Base-by-base conservation (phyloP, 2,329 filamentous ascomycete species). In the Didymella exigua region DNA sequence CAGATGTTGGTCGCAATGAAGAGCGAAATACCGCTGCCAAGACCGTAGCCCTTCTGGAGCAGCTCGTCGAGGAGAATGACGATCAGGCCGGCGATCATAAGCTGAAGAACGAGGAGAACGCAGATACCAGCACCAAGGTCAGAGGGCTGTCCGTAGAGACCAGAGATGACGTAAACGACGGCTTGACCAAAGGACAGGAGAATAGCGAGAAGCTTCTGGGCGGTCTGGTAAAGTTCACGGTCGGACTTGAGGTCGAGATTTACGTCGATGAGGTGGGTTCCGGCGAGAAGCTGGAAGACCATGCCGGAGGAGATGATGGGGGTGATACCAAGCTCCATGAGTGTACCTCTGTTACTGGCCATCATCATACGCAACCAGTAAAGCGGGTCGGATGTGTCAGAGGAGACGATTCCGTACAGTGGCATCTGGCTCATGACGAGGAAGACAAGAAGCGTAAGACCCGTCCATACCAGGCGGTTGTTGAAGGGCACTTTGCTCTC, bases 291-390 rank as follows among this genome's bases (percentile, higher is more conserved):
- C 88, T 99, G 95, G 87, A 99, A 99, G 74, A 99, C 92, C 95
- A 99, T 99, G 80, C 95, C 95, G 31, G 95, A 98, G 58, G 95
- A 97, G 81, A 99, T 98, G 79, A 99, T 99, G 71, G 96, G 96
- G 21, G 95, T 96, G 71, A 98, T 82, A 83, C 93, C 92, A 82
- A 96, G 76, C 76, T 96, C 93, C 93, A 96, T 96, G 77, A 96
- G 78, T 23, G 93, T 96, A 79, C 93, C 93, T 74, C 93, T 88
- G 79, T 99, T 99, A 89, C 91, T 96, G 75, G 95, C 95, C 86
- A 98, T 87, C 88, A 99, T 97, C 93, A 99, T 98, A 80, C 95
- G 90, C 75, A 99, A 86, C 95, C 95, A 99, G 87, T 99, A 99
- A 73, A 99, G 85, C 69, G 95, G 96, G 82, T 99, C 96, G 59